These are phyloP conservation scores for Schwanniomyces etchellsii DNA, from an alignment of 1,139 yeast species.

Conservation along the genomic window DNA sequence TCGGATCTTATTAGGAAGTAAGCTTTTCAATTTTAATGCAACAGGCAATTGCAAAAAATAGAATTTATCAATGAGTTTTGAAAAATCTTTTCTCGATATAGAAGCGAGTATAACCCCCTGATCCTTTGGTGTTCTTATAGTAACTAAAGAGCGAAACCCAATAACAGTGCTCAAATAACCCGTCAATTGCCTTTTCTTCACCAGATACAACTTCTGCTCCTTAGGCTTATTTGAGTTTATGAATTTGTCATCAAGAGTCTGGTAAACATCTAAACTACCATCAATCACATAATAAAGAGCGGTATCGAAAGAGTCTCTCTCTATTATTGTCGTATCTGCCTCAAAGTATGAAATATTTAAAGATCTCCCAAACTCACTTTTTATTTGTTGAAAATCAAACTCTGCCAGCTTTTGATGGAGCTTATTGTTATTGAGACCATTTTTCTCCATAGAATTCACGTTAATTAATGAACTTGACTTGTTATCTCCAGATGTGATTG, in stretches of 20 bases:
- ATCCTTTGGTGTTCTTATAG: slow-evolving; percentile 53
- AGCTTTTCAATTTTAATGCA: slow-evolving; percentile 64
- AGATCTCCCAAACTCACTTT: slow-evolving; percentile 58
- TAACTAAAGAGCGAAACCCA: slow-evolving; percentile 75
- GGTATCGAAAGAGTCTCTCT: slow-evolving; percentile 59
- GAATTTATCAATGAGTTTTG: slow-evolving; percentile 64
- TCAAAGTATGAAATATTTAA: slow-evolving; percentile 53
- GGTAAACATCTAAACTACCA: slow-evolving; percentile 63
- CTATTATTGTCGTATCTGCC: slow-evolving; percentile 52
- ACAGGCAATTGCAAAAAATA: slow-evolving; percentile 73
- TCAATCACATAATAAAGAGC: slow-evolving; percentile 79
- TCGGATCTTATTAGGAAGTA: slow-evolving; percentile 61
- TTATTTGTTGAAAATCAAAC: slow-evolving; percentile 46
- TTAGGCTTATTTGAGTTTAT: slow-evolving; percentile 1
- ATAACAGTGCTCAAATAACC: slow-evolving; percentile 81
- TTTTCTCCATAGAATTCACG: not conserved
- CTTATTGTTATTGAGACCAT: not conserved
- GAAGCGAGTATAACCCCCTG: slow-evolving; percentile 63
- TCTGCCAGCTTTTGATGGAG: no score
- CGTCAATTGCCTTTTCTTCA: slow-evolving; percentile 75
- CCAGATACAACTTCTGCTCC: slow-evolving; percentile 41
- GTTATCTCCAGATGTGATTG: slow-evolving; percentile 1
- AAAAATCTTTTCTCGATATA: slow-evolving; percentile 57
- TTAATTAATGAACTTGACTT: slow-evolving; percentile 2
- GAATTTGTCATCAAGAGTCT: slow-evolving; percentile 13